Evolutionary conservation across 2,329 filamentous ascomycete genomes (phyloP).

Genomic region (Ophiostoma tasmaniense): DNA sequence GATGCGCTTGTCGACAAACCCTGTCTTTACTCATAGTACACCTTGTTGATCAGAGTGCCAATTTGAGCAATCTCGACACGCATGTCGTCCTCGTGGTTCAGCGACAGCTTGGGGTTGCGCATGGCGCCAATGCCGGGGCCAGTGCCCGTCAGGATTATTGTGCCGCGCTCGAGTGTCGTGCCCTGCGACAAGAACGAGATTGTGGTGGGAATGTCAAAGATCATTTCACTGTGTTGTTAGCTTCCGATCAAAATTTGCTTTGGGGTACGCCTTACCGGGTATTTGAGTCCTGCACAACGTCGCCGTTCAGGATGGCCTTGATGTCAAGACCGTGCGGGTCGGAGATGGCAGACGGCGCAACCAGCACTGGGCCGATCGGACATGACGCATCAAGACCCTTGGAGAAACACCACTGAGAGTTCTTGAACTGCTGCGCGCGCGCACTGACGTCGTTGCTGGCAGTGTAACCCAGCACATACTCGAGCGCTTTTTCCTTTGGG

Average conservation of each 20-base stretch:
- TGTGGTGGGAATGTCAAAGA: slow-evolving; percentile 31
- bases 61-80: slow-evolving; percentile 31
- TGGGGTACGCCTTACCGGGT: slow-evolving; percentile 18
- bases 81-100: slow-evolving; percentile 25
- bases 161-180: slow-evolving; percentile 32
- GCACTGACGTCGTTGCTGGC: slow-evolving; percentile 33
- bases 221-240: slow-evolving; percentile 26
- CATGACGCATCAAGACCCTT: slow-evolving; percentile 33
- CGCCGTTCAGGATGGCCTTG: slow-evolving; percentile 30
- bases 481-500: slow-evolving; percentile 29
- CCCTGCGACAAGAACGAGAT: slow-evolving; percentile 32
- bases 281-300: slow-evolving; percentile 31
- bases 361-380: slow-evolving; percentile 31
- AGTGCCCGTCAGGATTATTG: slow-evolving; percentile 35
- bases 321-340: slow-evolving; percentile 29
- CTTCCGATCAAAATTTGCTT: not conserved
- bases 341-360: slow-evolving; percentile 25
- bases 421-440: slow-evolving; percentile 31
- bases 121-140: slow-evolving; percentile 35
- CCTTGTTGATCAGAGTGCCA: slow-evolving; percentile 31
- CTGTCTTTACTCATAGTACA: slow-evolving; percentile 28
- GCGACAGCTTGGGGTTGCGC: slow-evolving; percentile 27
- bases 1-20: not conserved
- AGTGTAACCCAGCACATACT: slow-evolving; percentile 35
- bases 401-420: slow-evolving; percentile 32